A percentile compares a stretch with the other conserved stretches of the same genome.
Conservation (phyloP, 2,329 filamentous ascomycete species). For the Botrytis tulipae region DNA sequence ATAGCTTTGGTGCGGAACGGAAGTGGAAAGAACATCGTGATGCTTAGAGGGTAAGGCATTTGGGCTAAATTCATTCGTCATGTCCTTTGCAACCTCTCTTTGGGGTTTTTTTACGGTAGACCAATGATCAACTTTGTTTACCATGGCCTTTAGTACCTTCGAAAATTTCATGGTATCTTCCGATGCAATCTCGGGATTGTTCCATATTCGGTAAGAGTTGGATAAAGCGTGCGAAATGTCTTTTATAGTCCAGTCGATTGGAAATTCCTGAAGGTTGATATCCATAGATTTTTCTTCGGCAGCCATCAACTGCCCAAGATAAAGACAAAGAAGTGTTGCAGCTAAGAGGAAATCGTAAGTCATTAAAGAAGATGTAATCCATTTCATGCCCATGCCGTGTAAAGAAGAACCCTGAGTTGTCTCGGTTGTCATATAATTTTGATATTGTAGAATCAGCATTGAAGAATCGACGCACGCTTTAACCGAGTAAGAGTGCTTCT, state of each 20-base stretch:
- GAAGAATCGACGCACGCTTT: constrained; percentile 52
- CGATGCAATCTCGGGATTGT: constrained; percentile 22
- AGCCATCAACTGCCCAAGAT: constrained; percentile 28
- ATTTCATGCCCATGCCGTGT: constrained; percentile 24
- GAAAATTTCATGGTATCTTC: constrained; percentile 31
- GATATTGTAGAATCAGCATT: constrained; percentile 48
- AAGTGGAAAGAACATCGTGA: not conserved
- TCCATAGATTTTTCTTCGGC: constrained; percentile 7
- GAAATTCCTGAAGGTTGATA: constrained; percentile 10
- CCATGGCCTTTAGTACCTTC: constrained; percentile 26
- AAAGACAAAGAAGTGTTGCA: constrained; percentile 33
- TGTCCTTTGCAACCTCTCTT: not conserved
- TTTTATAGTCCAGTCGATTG: constrained; percentile 27
- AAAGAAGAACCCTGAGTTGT: constrained; percentile 20
- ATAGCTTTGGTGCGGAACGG: not conserved
- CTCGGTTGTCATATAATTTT: constrained; percentile 35
- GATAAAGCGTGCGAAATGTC: constrained; percentile 28
- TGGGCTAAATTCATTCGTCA: not conserved
- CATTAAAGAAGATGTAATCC: constrained; percentile 29
- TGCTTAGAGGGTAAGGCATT: not conserved
- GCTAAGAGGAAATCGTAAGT: constrained; percentile 33
- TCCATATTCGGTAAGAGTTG: constrained; percentile 30
- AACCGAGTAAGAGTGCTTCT: constrained; percentile 50
- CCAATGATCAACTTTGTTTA: constrained; percentile 25
- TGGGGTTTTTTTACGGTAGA: not conserved